phyloP scores from a whole-genome alignment of 305 asterid species.

The Plantago lanceolata region DNA sequence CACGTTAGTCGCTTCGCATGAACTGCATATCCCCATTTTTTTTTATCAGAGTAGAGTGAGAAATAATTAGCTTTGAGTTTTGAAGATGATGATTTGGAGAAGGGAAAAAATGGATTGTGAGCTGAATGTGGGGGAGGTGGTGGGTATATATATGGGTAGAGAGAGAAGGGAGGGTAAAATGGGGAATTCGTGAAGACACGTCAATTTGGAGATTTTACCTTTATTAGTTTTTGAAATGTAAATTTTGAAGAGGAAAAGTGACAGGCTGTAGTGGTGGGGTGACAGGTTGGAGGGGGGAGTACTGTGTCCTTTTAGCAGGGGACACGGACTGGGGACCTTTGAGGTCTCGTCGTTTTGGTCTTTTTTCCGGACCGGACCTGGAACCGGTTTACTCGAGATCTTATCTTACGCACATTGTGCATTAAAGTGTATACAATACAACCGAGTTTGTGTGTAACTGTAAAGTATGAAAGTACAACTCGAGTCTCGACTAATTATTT shows the following conservation, averaged over 20 bases:
- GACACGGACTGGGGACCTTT: conserved; percentile 6
- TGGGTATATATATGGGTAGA: background rate
- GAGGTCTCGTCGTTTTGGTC: conserved; percentile 14
- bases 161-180: conserved; percentile 27
- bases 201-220: conserved; percentile 26
- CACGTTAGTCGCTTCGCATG: conserved; percentile 49
- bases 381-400: too few species aligned
- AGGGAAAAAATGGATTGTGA: background rate
- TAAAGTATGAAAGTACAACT: too few species aligned
- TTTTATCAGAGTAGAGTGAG: too few species aligned
- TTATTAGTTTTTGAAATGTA: background rate
- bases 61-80: background rate
- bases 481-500: too few species aligned
- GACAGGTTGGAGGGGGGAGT: conserved; percentile 50
- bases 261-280: conserved; percentile 57
- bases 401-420: too few species aligned
- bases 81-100: background rate
- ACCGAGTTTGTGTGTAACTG: too few species aligned
- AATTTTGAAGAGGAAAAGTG: conserved; percentile 28
- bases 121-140: background rate
- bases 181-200: conserved; percentile 51
- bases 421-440: too few species aligned
- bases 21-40: conserved; percentile 73
- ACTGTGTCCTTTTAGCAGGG: conserved; percentile 5
- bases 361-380: background rate